A percentile compares a stretch with the other conserved stretches of the same genome.
These are phyloP conservation scores for Phialophora expanda DNA, from an alignment of 2,329 filamentous ascomycete genomes.

Conservation along the genomic window DNA sequence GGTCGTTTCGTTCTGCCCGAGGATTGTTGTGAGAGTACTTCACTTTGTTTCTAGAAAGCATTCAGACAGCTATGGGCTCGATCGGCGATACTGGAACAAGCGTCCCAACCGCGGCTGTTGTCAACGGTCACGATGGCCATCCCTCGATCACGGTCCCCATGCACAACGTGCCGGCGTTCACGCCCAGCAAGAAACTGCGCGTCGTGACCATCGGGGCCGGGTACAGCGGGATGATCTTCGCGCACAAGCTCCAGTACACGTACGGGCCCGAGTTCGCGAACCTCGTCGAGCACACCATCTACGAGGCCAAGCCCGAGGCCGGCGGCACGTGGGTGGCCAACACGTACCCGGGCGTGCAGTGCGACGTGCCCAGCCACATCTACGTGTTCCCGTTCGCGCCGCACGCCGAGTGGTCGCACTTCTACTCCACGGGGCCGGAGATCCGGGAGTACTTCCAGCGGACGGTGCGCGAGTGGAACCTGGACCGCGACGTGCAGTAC, in stretches of 20 bases:
- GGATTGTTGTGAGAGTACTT: neutral
- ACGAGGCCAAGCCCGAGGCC: constrained; percentile 49
- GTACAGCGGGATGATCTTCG: constrained; percentile 49
- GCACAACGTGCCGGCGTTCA: constrained; percentile 19
- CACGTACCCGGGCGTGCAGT: constrained; percentile 52
- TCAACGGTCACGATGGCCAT: neutral
- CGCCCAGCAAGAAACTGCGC: constrained; percentile 12
- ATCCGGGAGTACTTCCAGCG: constrained; percentile 52
- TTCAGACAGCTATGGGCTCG: constrained; percentile 7
- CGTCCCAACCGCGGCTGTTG: neutral
- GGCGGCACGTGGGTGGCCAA: constrained; percentile 53
- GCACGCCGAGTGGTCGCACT: constrained; percentile 51
- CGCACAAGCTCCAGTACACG: constrained; percentile 47
- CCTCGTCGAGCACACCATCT: constrained; percentile 49
- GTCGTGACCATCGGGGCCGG: constrained; percentile 45
- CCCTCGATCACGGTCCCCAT: constrained; percentile 18
- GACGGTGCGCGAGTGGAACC: constrained; percentile 48
- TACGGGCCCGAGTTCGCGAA: constrained; percentile 42
- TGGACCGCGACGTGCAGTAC: constrained; percentile 48
- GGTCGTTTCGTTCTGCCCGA: neutral
- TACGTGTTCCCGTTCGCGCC: constrained; percentile 59
- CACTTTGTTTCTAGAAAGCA: neutral
- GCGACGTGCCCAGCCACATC: constrained; percentile 72
- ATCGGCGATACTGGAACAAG: constrained; percentile 6
- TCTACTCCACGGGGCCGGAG: constrained; percentile 50